Evolutionary conservation across 2,329 filamentous ascomycete genomes (phyloP).

Genomic region (Immersiporthe knoxdaviesiana): DNA sequence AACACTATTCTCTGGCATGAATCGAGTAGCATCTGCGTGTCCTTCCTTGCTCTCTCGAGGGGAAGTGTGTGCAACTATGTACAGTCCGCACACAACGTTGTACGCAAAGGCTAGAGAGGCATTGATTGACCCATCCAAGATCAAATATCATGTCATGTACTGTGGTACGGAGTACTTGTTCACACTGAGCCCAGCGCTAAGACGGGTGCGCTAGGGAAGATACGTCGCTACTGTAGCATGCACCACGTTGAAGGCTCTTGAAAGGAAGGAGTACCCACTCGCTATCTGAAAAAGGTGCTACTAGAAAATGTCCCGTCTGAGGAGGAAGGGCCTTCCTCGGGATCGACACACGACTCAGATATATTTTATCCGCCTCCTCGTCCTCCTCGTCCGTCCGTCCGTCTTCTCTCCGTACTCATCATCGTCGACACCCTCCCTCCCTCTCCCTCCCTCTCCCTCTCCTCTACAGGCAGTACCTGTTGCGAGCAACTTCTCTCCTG

Average conservation of each 20-base stretch:
- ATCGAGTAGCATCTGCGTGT: neutral
- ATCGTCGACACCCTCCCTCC: neutral
- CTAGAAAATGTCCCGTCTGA: neutral
- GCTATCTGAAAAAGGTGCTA: neutral
- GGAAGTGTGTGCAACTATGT: neutral
- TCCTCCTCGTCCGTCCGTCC: neutral
- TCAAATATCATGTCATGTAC: neutral
- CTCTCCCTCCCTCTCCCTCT: neutral
- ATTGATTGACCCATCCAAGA: neutral
- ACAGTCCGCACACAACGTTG: too few species aligned
- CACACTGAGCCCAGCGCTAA: neutral
- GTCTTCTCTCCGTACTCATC: neutral
- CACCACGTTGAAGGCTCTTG: neutral
- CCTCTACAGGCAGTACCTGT: neutral
- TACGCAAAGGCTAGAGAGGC: neutral
- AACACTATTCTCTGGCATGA: neutral
- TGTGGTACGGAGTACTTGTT: neutral
- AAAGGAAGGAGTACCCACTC: neutral
- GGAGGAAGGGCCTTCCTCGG: neutral
- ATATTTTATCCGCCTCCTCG: constrained; percentile 19
- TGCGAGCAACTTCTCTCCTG: neutral
- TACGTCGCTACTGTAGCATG: neutral
- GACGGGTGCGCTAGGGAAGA: constrained; percentile 1
- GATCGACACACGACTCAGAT: constrained; percentile 17
- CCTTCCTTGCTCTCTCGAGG: neutral